Conservation (phyloP, 164 flowering plant species). For the Stephania cephalantha region DNA sequence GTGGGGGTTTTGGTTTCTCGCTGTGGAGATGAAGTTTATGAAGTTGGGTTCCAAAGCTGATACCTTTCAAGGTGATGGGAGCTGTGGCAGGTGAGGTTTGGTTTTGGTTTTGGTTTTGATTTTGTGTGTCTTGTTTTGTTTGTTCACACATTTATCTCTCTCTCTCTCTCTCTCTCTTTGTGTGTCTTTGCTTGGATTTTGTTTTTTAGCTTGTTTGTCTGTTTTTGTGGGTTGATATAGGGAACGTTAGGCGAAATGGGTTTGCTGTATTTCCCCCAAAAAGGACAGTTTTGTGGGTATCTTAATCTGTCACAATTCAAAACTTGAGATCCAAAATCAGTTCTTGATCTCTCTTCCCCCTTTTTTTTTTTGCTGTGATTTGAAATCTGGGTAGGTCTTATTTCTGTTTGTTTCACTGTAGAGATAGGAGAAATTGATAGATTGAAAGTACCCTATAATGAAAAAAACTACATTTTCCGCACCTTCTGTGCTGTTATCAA, state of each 20-base stretch:
- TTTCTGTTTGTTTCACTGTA: not conserved
- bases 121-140: not conserved
- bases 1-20: not conserved
- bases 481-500: not conserved
- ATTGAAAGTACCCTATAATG: not conserved
- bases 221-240: not conserved
- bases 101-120: not conserved
- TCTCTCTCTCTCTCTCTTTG: not conserved
- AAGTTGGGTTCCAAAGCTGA: slow-evolving; percentile 79
- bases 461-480: not conserved
- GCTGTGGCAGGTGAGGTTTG: slow-evolving; percentile 35
- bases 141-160: not conserved
- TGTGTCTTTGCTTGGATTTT: not conserved
- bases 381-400: not conserved
- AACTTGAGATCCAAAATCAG: not conserved
- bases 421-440: no score
- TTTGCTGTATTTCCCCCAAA: not conserved
- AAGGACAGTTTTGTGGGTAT: slow-evolving; percentile 3
- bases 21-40: slow-evolving; percentile 74
- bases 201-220: not conserved
- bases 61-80: slow-evolving; percentile 60
- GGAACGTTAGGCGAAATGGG: slow-evolving; percentile 1
- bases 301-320: not conserved
- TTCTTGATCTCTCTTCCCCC: not conserved
- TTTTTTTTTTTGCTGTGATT: not conserved